phyloP scores from a whole-genome alignment of 2,329 filamentous ascomycete genomes.

The Zopfia rhizophila region DNA sequence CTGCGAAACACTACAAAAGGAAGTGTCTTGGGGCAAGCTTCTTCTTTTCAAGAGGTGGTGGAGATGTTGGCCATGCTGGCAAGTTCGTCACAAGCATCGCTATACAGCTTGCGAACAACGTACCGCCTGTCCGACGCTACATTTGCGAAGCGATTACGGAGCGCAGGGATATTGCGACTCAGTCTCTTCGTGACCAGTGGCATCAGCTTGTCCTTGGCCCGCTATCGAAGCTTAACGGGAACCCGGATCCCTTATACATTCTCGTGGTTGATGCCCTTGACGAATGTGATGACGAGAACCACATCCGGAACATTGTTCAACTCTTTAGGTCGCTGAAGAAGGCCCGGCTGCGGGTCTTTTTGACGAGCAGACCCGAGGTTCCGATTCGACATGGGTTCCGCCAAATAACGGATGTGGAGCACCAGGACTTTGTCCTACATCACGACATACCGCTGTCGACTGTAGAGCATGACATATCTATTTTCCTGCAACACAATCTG shows the following conservation, averaged over 20 bases:
- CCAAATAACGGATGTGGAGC: no score
- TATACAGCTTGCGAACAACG: conserved; percentile 1
- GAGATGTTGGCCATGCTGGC: conserved; percentile 1
- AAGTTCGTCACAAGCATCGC: conserved; percentile 15
- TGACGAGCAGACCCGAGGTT: no score
- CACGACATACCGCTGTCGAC: no score
- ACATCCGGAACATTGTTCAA: no score
- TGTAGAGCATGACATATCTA: no score
- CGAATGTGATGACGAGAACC: no score
- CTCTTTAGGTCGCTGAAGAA: no score
- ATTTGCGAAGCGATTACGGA: conserved; percentile 2
- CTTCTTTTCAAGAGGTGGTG: conserved; percentile 22
- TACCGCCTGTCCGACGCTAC: neutral
- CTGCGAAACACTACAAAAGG: conserved; percentile 11
- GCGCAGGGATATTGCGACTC: neutral
- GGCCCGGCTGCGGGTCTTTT: no score
- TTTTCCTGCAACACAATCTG: no score
- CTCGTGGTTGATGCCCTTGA: no score
- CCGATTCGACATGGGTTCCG: no score
- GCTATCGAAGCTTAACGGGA: neutral
- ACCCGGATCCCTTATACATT: neutral
- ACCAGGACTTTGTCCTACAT: no score
- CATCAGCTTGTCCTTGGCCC: conserved; percentile 10
- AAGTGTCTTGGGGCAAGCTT: conserved; percentile 19
- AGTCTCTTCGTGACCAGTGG: conserved; percentile 6